Conservation (phyloP, 768 basidiomycete genomes). For the Amanita muscaria region DNA sequence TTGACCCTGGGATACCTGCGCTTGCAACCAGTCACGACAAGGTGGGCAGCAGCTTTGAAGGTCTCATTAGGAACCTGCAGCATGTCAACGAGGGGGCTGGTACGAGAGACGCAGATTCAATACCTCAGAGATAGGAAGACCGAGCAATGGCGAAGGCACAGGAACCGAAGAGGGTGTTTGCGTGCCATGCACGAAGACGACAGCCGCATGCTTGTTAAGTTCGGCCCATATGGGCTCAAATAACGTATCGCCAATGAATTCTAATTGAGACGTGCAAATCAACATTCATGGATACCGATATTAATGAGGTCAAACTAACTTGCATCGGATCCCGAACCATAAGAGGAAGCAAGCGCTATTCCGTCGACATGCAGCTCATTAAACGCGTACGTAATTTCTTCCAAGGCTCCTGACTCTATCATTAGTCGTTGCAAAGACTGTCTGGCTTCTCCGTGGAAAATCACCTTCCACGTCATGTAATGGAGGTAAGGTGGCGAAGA, state of each 20-base stretch:
- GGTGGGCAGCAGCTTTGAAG: conserved; percentile 71
- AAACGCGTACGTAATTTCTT: conserved; percentile 52
- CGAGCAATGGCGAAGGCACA: conserved; percentile 52
- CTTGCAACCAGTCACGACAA: conserved; percentile 64
- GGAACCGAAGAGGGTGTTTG: conserved; percentile 59
- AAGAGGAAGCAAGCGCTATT: conserved; percentile 58
- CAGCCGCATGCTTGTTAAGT: conserved; percentile 45
- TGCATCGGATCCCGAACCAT: conserved; percentile 44
- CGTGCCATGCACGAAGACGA: conserved; percentile 68
- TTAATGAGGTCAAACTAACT: conserved; percentile 29
- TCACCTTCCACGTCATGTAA: conserved; percentile 54
- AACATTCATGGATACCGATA: too few species aligned
- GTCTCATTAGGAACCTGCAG: conserved; percentile 75
- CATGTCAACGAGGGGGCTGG: background rate
- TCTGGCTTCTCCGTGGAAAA: background rate
- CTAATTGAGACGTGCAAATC: too few species aligned
- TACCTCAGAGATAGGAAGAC: conserved; percentile 63
- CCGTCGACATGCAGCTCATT: conserved; percentile 59
- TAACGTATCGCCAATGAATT: conserved; percentile 53
- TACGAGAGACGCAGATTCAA: background rate
- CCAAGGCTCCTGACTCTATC: conserved; percentile 43
- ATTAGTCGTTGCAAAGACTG: background rate
- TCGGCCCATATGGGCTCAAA: conserved; percentile 69
- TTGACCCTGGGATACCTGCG: conserved; percentile 50
- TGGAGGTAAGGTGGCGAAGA: conserved; percentile 59